These are phyloP conservation scores for Fusarium buharicum DNA, from an alignment of 2,329 filamentous ascomycete genomes.

Conservation along the genomic window DNA sequence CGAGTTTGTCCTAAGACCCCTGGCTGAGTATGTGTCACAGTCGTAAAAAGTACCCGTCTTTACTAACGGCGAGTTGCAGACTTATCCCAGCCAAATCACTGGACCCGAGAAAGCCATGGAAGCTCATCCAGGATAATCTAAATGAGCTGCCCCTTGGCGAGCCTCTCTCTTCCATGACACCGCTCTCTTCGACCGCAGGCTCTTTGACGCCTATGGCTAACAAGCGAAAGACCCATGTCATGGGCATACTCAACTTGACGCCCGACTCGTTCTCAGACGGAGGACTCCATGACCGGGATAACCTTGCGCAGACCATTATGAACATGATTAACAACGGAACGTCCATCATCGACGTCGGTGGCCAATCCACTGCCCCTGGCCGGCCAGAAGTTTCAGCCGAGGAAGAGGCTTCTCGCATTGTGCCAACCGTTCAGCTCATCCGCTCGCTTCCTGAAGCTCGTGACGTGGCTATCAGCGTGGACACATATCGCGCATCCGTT, in stretches of 20 bases:
- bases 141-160: slow-evolving; percentile 64
- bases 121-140: slow-evolving; percentile 68
- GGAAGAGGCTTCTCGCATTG: slow-evolving; percentile 80
- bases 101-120: slow-evolving; percentile 66
- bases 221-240: slow-evolving; percentile 76
- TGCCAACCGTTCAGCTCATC: slow-evolving; percentile 81
- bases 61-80: slow-evolving; percentile 48
- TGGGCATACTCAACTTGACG: slow-evolving; percentile 95
- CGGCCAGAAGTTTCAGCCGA: slow-evolving; percentile 73
- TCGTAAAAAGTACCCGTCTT: not conserved
- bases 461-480: slow-evolving; percentile 81
- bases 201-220: slow-evolving; percentile 68
- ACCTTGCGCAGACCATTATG: slow-evolving; percentile 68
- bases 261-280: slow-evolving; percentile 98
- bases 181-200: slow-evolving; percentile 58
- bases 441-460: slow-evolving; percentile 71
- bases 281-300: slow-evolving; percentile 67
- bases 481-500: slow-evolving; percentile 90
- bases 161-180: slow-evolving; percentile 68
- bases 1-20: slow-evolving; percentile 90
- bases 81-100: slow-evolving; percentile 66
- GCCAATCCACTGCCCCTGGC: slow-evolving; percentile 88
- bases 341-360: slow-evolving; percentile 90
- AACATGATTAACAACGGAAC: slow-evolving; percentile 75
- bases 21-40: slow-evolving; percentile 72